Conservation (phyloP, 495 filamentous ascomycete genomes). For the Copromyces sp. region DNA sequence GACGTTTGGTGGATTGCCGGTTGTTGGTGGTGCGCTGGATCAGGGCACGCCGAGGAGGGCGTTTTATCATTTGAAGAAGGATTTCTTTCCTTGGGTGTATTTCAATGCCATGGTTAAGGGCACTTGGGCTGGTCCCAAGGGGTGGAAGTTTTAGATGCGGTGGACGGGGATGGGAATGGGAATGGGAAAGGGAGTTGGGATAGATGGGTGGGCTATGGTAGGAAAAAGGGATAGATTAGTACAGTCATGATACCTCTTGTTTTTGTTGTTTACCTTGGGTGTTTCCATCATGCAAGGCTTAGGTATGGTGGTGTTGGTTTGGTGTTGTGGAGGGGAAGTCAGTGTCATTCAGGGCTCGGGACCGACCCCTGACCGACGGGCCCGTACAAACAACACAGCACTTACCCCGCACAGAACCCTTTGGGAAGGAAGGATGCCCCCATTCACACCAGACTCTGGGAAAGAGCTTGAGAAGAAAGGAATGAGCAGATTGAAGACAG, state of each 20-base stretch:
- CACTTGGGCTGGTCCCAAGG: slow-evolving; percentile 52
- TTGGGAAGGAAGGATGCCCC: too few relatives aligned
- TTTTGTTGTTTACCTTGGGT: neutral
- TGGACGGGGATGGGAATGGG: neutral
- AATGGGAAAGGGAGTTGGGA: neutral
- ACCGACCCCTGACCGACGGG: too few relatives aligned
- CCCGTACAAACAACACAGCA: too few relatives aligned
- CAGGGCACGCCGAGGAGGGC: slow-evolving; percentile 44
- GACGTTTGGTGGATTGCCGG: slow-evolving; percentile 38
- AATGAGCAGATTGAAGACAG: too few relatives aligned
- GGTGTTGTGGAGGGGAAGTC: neutral
- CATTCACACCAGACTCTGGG: too few relatives aligned
- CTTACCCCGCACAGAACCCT: too few relatives aligned
- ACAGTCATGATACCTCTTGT: neutral
- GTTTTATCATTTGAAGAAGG: slow-evolving; percentile 61
- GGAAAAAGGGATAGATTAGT: neutral
- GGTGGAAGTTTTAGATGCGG: slow-evolving; percentile 20
- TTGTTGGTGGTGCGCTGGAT: slow-evolving; percentile 42
- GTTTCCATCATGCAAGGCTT: neutral
- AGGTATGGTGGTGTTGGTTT: neutral
- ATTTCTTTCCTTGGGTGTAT: slow-evolving; percentile 63
- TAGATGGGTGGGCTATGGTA: neutral
- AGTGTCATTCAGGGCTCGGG: too few relatives aligned
- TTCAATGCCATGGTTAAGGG: slow-evolving; percentile 49
- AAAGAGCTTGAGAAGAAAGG: too few relatives aligned